phyloP scores from a whole-genome alignment of 2,329 filamentous ascomycete genomes.

The Colletotrichum sidae region DNA sequence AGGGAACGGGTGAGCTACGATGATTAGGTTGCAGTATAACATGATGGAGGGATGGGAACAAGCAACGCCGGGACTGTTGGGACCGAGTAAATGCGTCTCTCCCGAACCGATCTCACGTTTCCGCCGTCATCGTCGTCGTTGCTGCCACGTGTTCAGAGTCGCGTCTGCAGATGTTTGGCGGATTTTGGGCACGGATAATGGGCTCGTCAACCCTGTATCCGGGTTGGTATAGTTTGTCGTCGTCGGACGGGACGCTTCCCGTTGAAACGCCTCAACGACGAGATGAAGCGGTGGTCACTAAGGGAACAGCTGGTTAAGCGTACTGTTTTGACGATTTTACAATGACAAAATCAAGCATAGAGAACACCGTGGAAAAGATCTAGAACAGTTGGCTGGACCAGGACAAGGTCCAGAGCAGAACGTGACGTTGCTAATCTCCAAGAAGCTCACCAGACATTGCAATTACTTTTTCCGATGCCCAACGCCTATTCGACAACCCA shows the following conservation, averaged over 20 bases:
- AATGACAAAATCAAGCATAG: too few species aligned
- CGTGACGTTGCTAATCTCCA: neutral
- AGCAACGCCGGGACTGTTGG: neutral
- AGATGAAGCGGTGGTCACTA: neutral
- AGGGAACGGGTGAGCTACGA: neutral
- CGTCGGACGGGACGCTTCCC: neutral
- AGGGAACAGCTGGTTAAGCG: too few species aligned
- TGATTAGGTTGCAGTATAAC: neutral
- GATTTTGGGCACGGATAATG: constrained; percentile 4
- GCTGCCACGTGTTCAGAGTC: constrained; percentile 12
- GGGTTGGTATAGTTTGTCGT: neutral
- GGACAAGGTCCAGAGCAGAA: neutral
- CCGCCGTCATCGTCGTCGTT: constrained; percentile 2
- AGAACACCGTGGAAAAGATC: neutral
- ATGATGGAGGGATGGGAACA: constrained; percentile 1
- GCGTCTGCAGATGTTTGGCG: neutral
- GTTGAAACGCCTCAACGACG: constrained; percentile 5
- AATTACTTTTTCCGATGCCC: constrained; percentile 8
- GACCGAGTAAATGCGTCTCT: too few species aligned
- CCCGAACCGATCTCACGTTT: too few species aligned
- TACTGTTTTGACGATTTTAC: too few species aligned
- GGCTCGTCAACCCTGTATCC: constrained; percentile 4
- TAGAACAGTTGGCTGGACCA: neutral
- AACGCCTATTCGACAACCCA: constrained; percentile 74
- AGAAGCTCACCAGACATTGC: neutral